phyloP scores from a whole-genome alignment of 2,329 filamentous ascomycete genomes.

The Sarocladiaceae sp. region DNA sequence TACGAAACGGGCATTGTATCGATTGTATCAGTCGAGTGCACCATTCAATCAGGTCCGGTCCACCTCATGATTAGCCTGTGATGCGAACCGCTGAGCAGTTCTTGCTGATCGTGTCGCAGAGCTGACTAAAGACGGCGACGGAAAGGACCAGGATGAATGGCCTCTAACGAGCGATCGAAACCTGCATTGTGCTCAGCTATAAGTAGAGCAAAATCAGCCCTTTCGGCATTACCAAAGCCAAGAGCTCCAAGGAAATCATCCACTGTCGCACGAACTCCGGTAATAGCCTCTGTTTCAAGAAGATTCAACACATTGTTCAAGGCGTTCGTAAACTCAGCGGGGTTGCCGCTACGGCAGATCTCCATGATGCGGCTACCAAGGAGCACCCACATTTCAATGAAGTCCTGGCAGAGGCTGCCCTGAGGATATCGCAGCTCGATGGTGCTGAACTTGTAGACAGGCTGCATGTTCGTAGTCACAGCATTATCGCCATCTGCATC shows the following conservation, averaged over 20 bases:
- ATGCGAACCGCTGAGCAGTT: no score
- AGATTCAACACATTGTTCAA: neutral
- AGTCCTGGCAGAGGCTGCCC: neutral
- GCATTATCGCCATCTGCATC: neutral
- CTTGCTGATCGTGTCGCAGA: no score
- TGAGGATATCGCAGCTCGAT: slow-evolving; percentile 1
- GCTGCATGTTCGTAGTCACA: neutral
- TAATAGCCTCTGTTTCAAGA: neutral
- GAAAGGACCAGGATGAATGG: no score
- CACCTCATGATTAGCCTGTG: no score
- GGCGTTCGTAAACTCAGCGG: neutral
- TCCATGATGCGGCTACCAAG: neutral
- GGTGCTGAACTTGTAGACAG: neutral
- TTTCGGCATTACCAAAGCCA: no score
- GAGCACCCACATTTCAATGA: neutral
- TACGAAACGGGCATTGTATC: no score
- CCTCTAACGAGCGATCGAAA: no score
- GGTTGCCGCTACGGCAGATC: neutral
- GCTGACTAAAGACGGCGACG: no score
- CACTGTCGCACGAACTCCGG: neutral
- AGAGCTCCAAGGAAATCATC: neutral
- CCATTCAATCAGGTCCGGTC: no score
- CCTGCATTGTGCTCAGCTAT: no score
- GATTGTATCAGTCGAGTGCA: no score
- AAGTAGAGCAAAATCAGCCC: no score